Conservation (phyloP, 1,284 basidiomycete genomes). For the Tilletiopsis washingtonensis region DNA sequence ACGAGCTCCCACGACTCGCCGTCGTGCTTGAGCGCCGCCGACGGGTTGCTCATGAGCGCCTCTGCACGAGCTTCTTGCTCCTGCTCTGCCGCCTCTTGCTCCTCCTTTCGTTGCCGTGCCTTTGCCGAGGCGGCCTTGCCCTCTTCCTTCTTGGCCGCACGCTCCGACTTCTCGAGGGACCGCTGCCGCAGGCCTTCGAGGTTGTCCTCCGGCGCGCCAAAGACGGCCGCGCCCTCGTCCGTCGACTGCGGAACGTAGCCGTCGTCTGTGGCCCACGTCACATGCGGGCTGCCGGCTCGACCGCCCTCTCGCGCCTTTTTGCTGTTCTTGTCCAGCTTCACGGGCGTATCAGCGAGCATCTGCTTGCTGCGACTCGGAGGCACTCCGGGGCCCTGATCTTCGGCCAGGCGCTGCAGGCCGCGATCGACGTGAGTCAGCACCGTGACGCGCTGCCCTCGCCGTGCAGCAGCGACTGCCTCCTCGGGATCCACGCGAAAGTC, state of each 20-base stretch:
- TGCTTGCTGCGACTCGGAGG: not conserved
- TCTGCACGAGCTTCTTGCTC: too few species aligned
- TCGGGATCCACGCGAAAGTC: constrained; percentile 41
- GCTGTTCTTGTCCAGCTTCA: not conserved
- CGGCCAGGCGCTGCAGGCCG: constrained; percentile 28
- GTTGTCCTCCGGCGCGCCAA: not conserved
- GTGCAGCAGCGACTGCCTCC: constrained; percentile 20
- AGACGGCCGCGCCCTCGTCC: not conserved
- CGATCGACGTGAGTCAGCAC: constrained; percentile 38
- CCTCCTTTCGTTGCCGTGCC: too few species aligned
- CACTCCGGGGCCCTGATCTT: constrained; percentile 2
- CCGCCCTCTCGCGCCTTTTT: not conserved
- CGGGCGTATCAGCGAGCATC: too few species aligned
- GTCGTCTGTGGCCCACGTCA: not conserved
- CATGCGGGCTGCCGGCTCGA: not conserved
- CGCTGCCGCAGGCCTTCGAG: not conserved
- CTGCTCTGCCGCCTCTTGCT: too few species aligned
- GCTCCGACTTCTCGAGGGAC: constrained; percentile 2
- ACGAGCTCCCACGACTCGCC: constrained; percentile 28
- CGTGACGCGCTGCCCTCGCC: constrained; percentile 11
- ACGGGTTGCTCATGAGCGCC: too few species aligned
- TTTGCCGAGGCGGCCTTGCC: constrained; percentile 1
- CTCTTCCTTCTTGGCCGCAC: constrained; percentile 1
- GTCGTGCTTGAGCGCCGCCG: too few species aligned
- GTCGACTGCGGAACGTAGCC: not conserved